Base-by-base conservation (phyloP, 1,284 basidiomycete species). In the Ceratobasidium papillatum region DNA sequence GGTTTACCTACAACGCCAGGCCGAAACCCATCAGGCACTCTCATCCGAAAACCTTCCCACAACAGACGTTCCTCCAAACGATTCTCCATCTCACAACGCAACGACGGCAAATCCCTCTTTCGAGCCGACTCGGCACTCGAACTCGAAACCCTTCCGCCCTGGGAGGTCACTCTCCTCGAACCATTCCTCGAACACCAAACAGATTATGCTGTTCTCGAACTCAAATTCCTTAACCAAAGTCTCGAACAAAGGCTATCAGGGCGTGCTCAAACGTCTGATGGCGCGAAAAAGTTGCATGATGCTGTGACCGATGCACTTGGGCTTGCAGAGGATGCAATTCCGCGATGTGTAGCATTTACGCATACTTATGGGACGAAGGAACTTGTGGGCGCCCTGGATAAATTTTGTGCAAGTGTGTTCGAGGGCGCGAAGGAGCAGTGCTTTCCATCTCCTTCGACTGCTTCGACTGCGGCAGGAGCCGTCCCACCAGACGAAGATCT, bases 131-230 rank as follows among this genome's bases (percentile, higher is more conserved):
- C 47, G 8, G 58, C 36, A 3, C 19, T 34, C 22, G 41, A 74
- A 61, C 32, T 76, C 61, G 64, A 43, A 63, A 80, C 61, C 75
- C 77, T 71, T 51, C 78, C 75, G 30, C 75, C 90, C 62, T 98
- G 96, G 96, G 94, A 97, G 79, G 90, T 91, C 71, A 90, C 92
- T 49, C 85, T 98, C 9, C 96, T 95, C 81, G 94, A 96, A 80
- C 94, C 96, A 0, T 98, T 97, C 84, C 85, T 96, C 22, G 93
- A 96, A 79, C 91, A 92, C 76, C 96, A 98, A 80, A 85, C 89
- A 19, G 91, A 95, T 72, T 98, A 96, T 81, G 87, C 88, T 0
- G 83, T 86, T 0, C 85, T 96, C 47, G 96, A 98, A 81, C 86
- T 87, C 54, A 87, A 88, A 11, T 86, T 89, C 64, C 82, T 97